Conservation (phyloP, 805 yeast species). For the Saturnispora besseyi region DNA sequence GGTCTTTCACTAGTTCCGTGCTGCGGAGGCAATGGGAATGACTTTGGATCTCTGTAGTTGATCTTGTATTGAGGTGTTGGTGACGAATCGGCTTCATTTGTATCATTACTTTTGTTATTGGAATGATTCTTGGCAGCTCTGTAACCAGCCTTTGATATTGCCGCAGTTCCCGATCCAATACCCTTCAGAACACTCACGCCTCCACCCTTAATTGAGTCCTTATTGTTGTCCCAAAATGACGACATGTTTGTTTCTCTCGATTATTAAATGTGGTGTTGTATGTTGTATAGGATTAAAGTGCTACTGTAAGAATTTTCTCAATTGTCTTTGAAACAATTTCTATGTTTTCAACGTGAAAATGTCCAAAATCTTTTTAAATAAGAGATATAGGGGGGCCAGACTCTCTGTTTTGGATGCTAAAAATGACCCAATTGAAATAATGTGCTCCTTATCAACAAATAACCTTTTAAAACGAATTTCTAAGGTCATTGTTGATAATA, state of each 20-base stretch:
- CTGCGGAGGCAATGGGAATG: slow-evolving; percentile 16
- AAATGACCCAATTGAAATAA: slow-evolving; percentile 14
- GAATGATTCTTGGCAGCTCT: slow-evolving; percentile 37
- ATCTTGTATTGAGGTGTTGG: slow-evolving; percentile 15
- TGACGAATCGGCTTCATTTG: slow-evolving; percentile 5
- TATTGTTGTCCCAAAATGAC: slow-evolving; percentile 44
- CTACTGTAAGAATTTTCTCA: not conserved
- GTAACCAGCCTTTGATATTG: slow-evolving; percentile 39
- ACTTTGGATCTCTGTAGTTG: slow-evolving; percentile 17
- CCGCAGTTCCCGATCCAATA: slow-evolving; percentile 41
- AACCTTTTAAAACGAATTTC: slow-evolving; percentile 16
- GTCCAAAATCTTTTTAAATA: slow-evolving; percentile 25
- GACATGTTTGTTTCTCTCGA: slow-evolving; percentile 27
- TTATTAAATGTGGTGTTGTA: not conserved
- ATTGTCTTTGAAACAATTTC: not conserved
- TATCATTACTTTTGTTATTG: slow-evolving; percentile 16
- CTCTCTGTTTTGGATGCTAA: slow-evolving; percentile 15
- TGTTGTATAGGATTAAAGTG: too few relatives aligned
- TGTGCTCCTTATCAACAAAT: slow-evolving; percentile 18
- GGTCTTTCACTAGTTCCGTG: slow-evolving; percentile 10
- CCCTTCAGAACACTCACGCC: slow-evolving; percentile 42
- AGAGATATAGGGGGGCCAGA: slow-evolving; percentile 14
- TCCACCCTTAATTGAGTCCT: slow-evolving; percentile 41
- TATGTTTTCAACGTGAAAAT: slow-evolving; percentile 10
- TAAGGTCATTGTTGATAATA: slow-evolving; percentile 17